Evolutionary conservation across 208 protist species (phyloP), one percentile per base, ranked within the genome.

Genomic region (Crithidia brevicula): DNA sequence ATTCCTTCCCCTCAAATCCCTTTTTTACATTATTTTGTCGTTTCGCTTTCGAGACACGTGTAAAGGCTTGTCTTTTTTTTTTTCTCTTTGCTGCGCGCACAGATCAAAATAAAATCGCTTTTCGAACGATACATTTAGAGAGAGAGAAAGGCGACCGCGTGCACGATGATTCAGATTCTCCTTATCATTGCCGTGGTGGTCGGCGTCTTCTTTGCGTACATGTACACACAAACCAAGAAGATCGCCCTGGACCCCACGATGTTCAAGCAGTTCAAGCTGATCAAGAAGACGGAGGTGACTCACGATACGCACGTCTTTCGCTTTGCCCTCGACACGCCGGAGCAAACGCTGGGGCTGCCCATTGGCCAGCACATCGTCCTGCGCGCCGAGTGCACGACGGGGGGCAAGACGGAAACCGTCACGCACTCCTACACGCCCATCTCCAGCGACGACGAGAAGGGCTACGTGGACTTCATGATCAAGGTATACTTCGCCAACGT

Each of bases 401-500:
- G 33, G 7, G 80, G 74, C 23, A 85, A 89, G 51, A 58, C 72
- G 27, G 81, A 95, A 63, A 67, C 79, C 33, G 76, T 81, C 6
- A 61, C 85, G 45, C 88, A 97, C 69, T 74, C 90, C 36, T 98
- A 98, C 83, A 98, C 96, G 4, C 96, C 96, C 45, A 91, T 95
- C 58, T 86, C 81, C 16, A 87, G 77, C 36, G 83, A 98, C 57
- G 90, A 94, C 34, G 89, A 97, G 25, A 68, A 85, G 52, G 96
- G 94, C 56, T 88, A 92, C 75, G 91, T 98, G 7, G 94, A 98
- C 53, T 90, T 98, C 49, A 80, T 97, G 36, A 83, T 98, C 56
- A 98, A 98, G 74, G 85, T 98, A 27, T 98, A 98, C 83, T 88
- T 91, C 43, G 78, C 81, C 23, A 84, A 83, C 54, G 79, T 86